Base-by-base conservation (phyloP, 768 basidiomycete genomes). In the Pulveroboletus sp. region DNA sequence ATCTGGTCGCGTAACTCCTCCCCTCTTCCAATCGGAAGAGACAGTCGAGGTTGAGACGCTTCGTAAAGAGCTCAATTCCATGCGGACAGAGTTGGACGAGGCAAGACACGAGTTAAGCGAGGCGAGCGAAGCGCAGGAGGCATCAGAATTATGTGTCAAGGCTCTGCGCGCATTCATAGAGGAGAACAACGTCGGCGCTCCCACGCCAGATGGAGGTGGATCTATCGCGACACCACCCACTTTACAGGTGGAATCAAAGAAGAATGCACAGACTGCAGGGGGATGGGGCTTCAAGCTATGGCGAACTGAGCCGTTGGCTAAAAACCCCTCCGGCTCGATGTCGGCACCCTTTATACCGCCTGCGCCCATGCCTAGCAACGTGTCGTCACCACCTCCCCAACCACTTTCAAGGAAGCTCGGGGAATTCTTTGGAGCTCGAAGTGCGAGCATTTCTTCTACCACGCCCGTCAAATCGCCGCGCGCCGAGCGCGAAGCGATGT, bases 151-250 rank as follows among this genome's bases (percentile, higher is more conserved):
- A 1, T 93, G 91, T 63, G 82, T 89, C 56, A 82, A 80, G 47
- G 89, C 87, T 0, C 72, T 98, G 38, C 77, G 93, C 33, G 85
- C 83, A 50, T 97, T 87, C 63, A 90, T 91, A 56, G 80, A 79
- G 18, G 82, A 89, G 56, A 82, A 85, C 63, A 81, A 82, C 49
- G 74, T 87, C 43, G 86, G 86, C 8, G 58, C 57, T 3, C 39
- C 64, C 27, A 50, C 56, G 12, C 32, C 62, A 15, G 54, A 48
- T 37, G 37, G 35, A 11, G 15, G 53, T 44, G 58, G 55, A 44
- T 55, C 62, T 37, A 35, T 59, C 38, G 17, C 50, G 45, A 46
- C 47, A 54, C 37, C 45, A 9, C 45, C 52, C 46, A 49, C 51
- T 54, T 66, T 52, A 17, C 66, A 66, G 46, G 59, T 39, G n/a